phyloP scores from a whole-genome alignment of 1,284 basidiomycete genomes.

The Moesziomyces sp. region DNA sequence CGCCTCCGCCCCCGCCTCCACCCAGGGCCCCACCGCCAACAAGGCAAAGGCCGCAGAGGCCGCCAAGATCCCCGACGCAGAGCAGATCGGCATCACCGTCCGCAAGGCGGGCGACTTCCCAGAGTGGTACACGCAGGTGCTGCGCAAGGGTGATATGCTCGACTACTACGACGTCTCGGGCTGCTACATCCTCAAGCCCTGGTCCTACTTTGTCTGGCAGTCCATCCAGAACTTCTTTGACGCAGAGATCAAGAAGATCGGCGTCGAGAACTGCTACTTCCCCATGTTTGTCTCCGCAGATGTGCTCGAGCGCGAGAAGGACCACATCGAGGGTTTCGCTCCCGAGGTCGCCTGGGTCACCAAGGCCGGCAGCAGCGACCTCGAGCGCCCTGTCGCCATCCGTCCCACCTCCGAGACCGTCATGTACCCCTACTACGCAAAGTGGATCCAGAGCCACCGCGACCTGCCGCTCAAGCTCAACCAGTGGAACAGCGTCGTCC shows the following conservation, averaged over 20 bases:
- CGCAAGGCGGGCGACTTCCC: conserved; percentile 66
- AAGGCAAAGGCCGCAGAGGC: conserved; percentile 48
- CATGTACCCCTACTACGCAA: conserved; percentile 96
- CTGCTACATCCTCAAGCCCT: conserved; percentile 97
- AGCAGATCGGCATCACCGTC: conserved; percentile 67
- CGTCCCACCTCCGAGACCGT: conserved; percentile 97
- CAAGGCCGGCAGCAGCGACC: conserved; percentile 87
- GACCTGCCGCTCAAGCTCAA: conserved; percentile 97
- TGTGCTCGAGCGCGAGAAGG: conserved; percentile 94
- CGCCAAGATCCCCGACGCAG: conserved; percentile 64
- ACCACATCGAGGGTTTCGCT: conserved; percentile 99
- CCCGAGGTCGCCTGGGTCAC: conserved; percentile 99
- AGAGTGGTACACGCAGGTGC: conserved; percentile 75
- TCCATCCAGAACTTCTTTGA: conserved; percentile 77
- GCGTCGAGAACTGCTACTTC: conserved; percentile 97
- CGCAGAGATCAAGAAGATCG: conserved; percentile 85
- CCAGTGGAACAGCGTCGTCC: conserved; percentile 98
- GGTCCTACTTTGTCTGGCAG: conserved; percentile 98
- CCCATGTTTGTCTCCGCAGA: conserved; percentile 97
- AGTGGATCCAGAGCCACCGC: conserved; percentile 98
- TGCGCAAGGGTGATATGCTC: conserved; percentile 97
- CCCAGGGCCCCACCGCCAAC: conserved; percentile 42
- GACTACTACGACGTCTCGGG: conserved; percentile 99
- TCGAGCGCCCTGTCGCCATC: conserved; percentile 97
- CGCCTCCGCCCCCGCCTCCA: conserved; percentile 37